Evolutionary conservation across 208 protist genomes (phyloP), one percentile per base, ranked within the genome.

Genomic region (Borovskyia barvae): DNA sequence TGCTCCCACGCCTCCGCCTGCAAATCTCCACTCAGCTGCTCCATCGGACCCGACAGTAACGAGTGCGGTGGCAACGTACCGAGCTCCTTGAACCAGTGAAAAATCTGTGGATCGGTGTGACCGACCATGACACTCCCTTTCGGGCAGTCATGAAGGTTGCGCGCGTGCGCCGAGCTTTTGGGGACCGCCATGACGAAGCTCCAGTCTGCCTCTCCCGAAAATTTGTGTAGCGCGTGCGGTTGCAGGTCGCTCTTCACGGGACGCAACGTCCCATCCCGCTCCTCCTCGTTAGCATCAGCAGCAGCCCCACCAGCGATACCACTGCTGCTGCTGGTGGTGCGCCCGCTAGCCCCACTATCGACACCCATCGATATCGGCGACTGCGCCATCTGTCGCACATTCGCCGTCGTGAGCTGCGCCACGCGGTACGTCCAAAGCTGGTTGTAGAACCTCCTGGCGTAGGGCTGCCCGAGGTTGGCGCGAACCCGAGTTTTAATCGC

Each of bases 71-170:
- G 87, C 47, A 94, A 57, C 12, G 72, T 75, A 30, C 87, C 87
- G 36, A 94, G 85, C 60, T 92, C 72, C 59, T 90, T 91, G 47
- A 94, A 94, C 82, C 83, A 94, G 56, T 94, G 87, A 63, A 92
- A 94, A 19, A 94, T 53, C 56, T 94, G 87, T 8, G 87, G 87
- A 47, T 94, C 87, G 28, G 87, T 94, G 77, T 94, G 87, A 15
- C 87, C 87, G 8, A 87, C 24, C 87, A 94, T 94, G 54, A 94
- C 45, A 52, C 77, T 87, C 5, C 59, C 83, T 45, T 87, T 82
- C 25, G 71, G 40, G 33, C 72, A 85, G 20, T 81, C 82, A 12
- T 82, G 19, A 30, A 89, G 36, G 62, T 94, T 94, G 42, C 72
- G 79, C 50, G 73, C 80, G 68, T 94, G 87, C 36, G 81, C 75